These are phyloP conservation scores for Cystofilobasidium ferigula DNA, from an alignment of 768 basidiomycete genomes.

Conservation along the genomic window DNA sequence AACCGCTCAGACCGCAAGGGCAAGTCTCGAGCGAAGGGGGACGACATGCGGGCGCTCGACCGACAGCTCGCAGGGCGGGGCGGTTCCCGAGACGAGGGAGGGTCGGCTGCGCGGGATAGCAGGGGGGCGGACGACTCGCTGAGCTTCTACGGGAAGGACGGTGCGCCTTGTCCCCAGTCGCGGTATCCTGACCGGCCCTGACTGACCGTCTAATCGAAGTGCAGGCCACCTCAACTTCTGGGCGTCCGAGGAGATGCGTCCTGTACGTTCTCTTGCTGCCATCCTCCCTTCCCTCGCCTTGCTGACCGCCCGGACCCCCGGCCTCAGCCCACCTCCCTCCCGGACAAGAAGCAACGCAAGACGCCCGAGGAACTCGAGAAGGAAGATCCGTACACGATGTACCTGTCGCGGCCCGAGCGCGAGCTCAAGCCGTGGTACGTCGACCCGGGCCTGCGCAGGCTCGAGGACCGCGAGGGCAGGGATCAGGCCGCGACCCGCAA, in stretches of 20 bases:
- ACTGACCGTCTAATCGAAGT: too few species aligned
- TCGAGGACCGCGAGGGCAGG: conserved; percentile 15
- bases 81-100: too few species aligned
- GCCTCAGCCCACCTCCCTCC: not conserved
- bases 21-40: conserved; percentile 31
- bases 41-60: conserved; percentile 30
- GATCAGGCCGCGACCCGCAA: not conserved
- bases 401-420: conserved; percentile 17
- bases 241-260: conserved; percentile 15
- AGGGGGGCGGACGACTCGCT: not conserved
- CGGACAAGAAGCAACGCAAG: not conserved
- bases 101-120: not conserved
- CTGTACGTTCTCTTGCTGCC: not conserved
- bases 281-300: not conserved
- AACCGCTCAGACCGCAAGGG: conserved; percentile 30
- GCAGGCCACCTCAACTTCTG: conserved; percentile 24
- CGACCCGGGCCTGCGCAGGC: conserved; percentile 10
- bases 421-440: conserved; percentile 25
- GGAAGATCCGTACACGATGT: conserved; percentile 25
- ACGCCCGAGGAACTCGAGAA: conserved; percentile 19
- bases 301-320: conserved; percentile 1
- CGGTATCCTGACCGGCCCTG: too few species aligned
- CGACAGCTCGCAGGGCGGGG: conserved; percentile 24
- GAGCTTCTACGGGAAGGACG: conserved; percentile 1
- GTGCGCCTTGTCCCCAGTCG: not conserved